A percentile compares a stretch with the other conserved stretches of the same genome.
Conservation (phyloP, 306 rosid genomes). For the Cyamopsis tetragonoloba region DNA sequence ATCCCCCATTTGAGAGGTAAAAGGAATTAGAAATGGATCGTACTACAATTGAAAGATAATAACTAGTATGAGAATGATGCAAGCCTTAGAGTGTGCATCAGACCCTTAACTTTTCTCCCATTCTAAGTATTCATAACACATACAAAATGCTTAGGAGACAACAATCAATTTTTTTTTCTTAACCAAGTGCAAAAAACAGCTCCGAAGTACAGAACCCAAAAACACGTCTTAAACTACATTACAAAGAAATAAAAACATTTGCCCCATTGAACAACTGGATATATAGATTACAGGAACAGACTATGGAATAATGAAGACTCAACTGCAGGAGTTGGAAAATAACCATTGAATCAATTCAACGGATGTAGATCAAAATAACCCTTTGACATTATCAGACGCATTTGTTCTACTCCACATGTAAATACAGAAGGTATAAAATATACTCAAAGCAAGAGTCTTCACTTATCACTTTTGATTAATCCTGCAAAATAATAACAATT, state of each 20-base stretch:
- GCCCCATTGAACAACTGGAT: conserved; percentile 29
- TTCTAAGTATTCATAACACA: neutral
- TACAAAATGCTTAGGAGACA: conserved; percentile 3
- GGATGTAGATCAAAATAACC: conserved; percentile 33
- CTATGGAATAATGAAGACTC: conserved; percentile 39
- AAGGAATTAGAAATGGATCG: too few relatives aligned
- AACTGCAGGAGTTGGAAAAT: conserved; percentile 33
- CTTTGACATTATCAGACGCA: conserved; percentile 38
- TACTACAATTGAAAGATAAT: too few relatives aligned
- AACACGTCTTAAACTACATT: conserved; percentile 25
- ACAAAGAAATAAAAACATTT: conserved; percentile 25
- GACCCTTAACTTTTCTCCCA: neutral
- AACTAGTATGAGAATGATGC: too few relatives aligned
- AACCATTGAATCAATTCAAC: conserved; percentile 36
- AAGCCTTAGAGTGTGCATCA: too few relatives aligned
- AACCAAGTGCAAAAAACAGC: conserved; percentile 16
- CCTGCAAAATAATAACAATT: conserved; percentile 37
- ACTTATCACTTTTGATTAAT: conserved; percentile 34
- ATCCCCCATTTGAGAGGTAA: too few relatives aligned
- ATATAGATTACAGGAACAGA: conserved; percentile 30
- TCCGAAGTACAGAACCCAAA: conserved; percentile 28
- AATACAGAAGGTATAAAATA: conserved; percentile 39
- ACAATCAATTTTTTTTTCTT: conserved; percentile 11
- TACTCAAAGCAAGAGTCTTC: conserved; percentile 42
- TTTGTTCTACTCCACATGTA: conserved; percentile 47